Base-by-base conservation (phyloP, 768 basidiomycete species). In the Russula brevipes region DNA sequence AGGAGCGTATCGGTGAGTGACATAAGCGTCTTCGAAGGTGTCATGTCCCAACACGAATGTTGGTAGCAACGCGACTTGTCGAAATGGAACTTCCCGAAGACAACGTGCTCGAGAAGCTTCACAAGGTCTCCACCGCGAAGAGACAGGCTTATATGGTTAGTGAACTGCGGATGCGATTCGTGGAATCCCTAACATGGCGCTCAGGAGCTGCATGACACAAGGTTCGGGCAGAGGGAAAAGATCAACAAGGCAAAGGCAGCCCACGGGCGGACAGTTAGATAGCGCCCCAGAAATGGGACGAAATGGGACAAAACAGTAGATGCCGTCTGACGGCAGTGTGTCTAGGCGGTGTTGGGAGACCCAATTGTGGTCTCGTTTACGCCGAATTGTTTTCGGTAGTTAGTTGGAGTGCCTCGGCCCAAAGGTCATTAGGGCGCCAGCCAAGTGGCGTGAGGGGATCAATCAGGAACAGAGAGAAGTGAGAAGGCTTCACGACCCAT, bases 101-200 rank as follows among this genome's bases (percentile, higher is more conserved):
- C 10, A 82, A 82, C 64, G 94, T 98, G 4, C 76, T 98, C 60
- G 89, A 92, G 66, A 83, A 86, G 64, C 76, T 99, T 60, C 97
- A 96, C 74, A 75, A 77, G 5, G 94, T 99, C n/a, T 91, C 90
- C 9, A 91, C 89, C 0, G 96, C 95, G 2, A 94, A 97, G 73
- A 84, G 97, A 35, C 75, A 96, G 51, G 96, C 97, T 1, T 91
- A 87, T 59, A 96, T 98, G 94, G 94, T 93, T 70, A 71, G 85
- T 71, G n/a, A 31, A 38, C 36, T 24, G 17, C 45, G n/a, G 3
- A 39, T 6, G 14, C 16, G 41, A 19, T 41, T 57, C 7, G 16
- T 50, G 49, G 6, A 6, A 12, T 47, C 46, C 33, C 54, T 74
- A 1, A 70, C 7, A 4, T 36, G n/a, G 19, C n/a, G 10, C 54